Evolutionary conservation across 768 basidiomycete genomes (phyloP), one percentile per base, ranked within the genome.

Genomic region (Rhodocollybia butyracea): DNA sequence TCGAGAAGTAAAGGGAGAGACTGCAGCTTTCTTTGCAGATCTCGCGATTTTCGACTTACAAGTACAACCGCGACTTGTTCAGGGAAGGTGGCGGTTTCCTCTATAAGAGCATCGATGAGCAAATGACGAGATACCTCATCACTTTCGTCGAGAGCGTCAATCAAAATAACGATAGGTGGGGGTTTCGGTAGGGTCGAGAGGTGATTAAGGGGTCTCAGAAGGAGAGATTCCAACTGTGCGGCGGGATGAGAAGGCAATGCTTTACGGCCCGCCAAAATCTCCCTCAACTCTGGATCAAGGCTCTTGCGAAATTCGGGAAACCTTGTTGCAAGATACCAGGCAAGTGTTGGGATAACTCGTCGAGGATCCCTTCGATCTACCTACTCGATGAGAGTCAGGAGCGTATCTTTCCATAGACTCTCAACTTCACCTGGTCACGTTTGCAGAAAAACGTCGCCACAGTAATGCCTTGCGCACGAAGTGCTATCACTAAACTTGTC

Each of bases 391-490:
- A 36, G 34, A 36, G 7, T 36, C 7, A 36, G 7, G 8, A 17
- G 17, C 17, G 34, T 36, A 8, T 36, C 8, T 36, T 36, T 36
- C 11, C 17, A 17, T 27, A 24, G 21, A 27, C 3, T 7, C 11
- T 22, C 27, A 24, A n/a, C 43, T 26, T 6, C 12, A 50, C 47
- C 31, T 50, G 31, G 10, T 50, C 47, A 50, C 47, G 47, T 19
- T 32, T 50, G 29, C 47, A 50, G 26, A 50, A 50, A 30, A 50
- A 50, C 8, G 27, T 22, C 10, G 47, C 47, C 15, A 50, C 47
- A 50, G 36, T 50, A 15, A 50, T 3, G 24, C 47, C 47, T 17
- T 38, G 12, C 4, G 26, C 30, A 38, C 47, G 36, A 22, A 50
- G 47, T 7, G 30, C 22, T 12, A 30, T 15, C 2, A 32, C 47